These are phyloP conservation scores for Umbelopsis sp. DNA, from an alignment of 192 early-diverging fungal species.

Conservation along the genomic window DNA sequence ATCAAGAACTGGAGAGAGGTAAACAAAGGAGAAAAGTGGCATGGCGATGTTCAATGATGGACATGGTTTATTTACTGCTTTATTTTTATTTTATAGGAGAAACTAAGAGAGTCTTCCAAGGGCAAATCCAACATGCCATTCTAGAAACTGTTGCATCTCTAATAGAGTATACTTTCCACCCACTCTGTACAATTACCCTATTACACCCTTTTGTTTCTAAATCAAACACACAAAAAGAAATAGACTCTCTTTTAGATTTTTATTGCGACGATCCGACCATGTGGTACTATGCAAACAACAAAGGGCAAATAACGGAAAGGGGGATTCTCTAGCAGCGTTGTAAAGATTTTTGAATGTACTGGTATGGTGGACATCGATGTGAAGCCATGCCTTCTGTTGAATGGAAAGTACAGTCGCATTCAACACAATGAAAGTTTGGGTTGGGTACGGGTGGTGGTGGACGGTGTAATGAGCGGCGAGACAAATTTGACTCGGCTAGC, in stretches of 20 bases:
- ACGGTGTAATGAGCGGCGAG: constrained; percentile 1
- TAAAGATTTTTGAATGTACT: neutral
- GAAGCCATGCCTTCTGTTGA: neutral
- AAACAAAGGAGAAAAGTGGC: neutral
- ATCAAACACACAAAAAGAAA: too few species aligned
- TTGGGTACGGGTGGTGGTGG: constrained; percentile 1
- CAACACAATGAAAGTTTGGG: constrained; percentile 10
- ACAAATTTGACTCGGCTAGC: neutral
- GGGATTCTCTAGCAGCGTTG: neutral
- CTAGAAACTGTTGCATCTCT: neutral
- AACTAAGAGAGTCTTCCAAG: constrained; percentile 38
- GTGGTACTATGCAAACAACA: neutral
- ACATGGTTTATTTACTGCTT: neutral
- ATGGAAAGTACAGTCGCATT: neutral
- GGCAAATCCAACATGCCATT: constrained; percentile 39
- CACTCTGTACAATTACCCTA: constrained; percentile 18
- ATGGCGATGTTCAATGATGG: too few species aligned
- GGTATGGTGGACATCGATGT: neutral
- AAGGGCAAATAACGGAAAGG: neutral
- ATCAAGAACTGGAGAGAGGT: constrained; percentile 44
- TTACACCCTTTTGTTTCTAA: neutral
- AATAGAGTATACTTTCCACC: neutral
- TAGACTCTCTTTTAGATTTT: neutral
- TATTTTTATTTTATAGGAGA: constrained; percentile 33
- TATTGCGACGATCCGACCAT: neutral